These are phyloP conservation scores for Escovopsis sp. DNA, from an alignment of 2,329 filamentous ascomycete species.

Conservation along the genomic window DNA sequence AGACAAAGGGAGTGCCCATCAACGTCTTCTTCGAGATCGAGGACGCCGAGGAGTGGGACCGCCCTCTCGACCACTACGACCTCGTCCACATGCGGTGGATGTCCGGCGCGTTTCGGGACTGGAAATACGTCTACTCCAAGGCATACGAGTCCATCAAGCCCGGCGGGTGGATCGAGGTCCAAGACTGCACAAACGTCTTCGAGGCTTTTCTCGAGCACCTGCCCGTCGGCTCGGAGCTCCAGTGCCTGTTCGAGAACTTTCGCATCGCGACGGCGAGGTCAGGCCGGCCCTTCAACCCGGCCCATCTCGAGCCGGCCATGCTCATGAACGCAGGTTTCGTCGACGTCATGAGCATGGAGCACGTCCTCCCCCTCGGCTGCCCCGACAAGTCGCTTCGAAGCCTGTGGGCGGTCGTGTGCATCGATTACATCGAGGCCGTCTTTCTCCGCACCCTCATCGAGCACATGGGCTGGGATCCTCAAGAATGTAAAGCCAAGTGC, in stretches of 20 bases:
- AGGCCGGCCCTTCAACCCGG: slow-evolving; percentile 29
- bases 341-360: slow-evolving; percentile 32
- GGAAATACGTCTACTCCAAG: slow-evolving; percentile 38
- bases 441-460: slow-evolving; percentile 36
- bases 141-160: slow-evolving; percentile 38
- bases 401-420: slow-evolving; percentile 36
- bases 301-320: slow-evolving; percentile 30
- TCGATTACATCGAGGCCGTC: slow-evolving; percentile 35
- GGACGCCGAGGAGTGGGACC: slow-evolving; percentile 46
- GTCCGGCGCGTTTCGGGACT: slow-evolving; percentile 41
- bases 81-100: slow-evolving; percentile 42
- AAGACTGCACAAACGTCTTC: slow-evolving; percentile 26
- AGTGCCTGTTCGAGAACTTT: slow-evolving; percentile 26
- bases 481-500: slow-evolving; percentile 32
- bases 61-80: slow-evolving; percentile 36
- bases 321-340: slow-evolving; percentile 36
- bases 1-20: slow-evolving; percentile 39
- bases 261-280: slow-evolving; percentile 27
- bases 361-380: slow-evolving; percentile 32
- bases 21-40: slow-evolving; percentile 47
- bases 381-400: slow-evolving; percentile 33
- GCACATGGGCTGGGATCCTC: slow-evolving; percentile 36
- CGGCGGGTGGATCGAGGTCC: slow-evolving; percentile 41
- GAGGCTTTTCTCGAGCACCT: slow-evolving; percentile 25
- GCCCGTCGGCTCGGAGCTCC: slow-evolving; percentile 29